These are phyloP conservation scores for Auricularia heimuer DNA, from an alignment of 768 basidiomycete genomes.

Conservation along the genomic window DNA sequence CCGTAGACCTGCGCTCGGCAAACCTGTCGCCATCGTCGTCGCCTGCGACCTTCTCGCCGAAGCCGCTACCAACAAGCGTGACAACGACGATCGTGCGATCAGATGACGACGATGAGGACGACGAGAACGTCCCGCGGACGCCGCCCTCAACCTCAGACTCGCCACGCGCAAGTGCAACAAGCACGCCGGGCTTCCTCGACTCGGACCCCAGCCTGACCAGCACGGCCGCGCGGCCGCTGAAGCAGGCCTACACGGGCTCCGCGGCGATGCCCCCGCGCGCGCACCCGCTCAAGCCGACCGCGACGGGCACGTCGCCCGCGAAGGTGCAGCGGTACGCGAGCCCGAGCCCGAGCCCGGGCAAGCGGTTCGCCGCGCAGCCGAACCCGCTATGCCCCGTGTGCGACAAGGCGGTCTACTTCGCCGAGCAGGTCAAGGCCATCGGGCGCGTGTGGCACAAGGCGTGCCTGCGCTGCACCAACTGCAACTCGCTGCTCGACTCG, in stretches of 20 bases:
- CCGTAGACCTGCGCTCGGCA: constrained; percentile 15
- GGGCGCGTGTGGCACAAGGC: constrained; percentile 73
- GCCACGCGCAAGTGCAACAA: no score
- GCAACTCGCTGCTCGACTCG: constrained; percentile 60
- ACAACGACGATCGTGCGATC: no score
- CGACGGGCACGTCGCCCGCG: constrained; percentile 40
- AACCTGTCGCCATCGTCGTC: constrained; percentile 13
- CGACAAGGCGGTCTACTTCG: constrained; percentile 72
- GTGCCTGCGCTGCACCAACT: constrained; percentile 70
- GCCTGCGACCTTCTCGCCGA: background rate
- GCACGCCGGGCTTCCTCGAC: no score
- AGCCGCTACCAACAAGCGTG: no score
- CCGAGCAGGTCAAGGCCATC: constrained; percentile 76
- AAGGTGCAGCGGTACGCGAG: background rate
- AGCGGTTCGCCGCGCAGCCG: background rate
- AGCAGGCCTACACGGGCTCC: background rate
- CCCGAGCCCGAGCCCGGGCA: background rate
- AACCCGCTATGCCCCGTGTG: constrained; percentile 57
- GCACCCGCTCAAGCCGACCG: constrained; percentile 26
- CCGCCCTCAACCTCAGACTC: no score
- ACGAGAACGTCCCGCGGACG: no score
- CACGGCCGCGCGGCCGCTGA: no score
- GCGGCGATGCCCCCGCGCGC: background rate
- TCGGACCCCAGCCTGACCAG: no score
- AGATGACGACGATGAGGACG: no score